A percentile compares a stretch with the other conserved stretches of the same genome.
These are phyloP conservation scores for Rosa persica DNA, from an alignment of 306 rosid species.

Conservation along the genomic window DNA sequence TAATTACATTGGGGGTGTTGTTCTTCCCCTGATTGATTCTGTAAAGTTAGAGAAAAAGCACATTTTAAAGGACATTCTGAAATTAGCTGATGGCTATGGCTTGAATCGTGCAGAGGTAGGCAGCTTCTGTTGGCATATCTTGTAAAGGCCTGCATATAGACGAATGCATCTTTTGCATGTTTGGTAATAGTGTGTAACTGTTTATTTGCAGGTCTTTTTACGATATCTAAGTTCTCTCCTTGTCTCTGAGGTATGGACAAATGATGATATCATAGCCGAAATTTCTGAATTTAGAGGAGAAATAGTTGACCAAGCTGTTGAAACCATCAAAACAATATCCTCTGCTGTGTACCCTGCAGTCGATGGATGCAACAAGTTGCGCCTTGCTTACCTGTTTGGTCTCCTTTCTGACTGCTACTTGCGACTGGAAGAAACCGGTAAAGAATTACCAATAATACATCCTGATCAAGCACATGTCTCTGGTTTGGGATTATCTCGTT, in stretches of 20 bases:
- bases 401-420: slow-evolving; percentile 80
- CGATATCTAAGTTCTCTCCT: slow-evolving; percentile 64
- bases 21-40: slow-evolving; percentile 75
- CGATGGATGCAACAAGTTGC: slow-evolving; percentile 79
- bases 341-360: slow-evolving; percentile 71
- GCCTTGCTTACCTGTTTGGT: slow-evolving; percentile 73
- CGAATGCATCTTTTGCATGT: slow-evolving; percentile 7
- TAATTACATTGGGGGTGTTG: slow-evolving; percentile 61
- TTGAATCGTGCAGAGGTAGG: slow-evolving; percentile 75
- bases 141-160: slow-evolving; percentile 13
- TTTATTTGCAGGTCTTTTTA: slow-evolving; percentile 73
- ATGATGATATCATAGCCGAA: slow-evolving; percentile 79
- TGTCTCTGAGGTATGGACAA: slow-evolving; percentile 83
- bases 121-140: slow-evolving; percentile 25
- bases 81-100: slow-evolving; percentile 72
- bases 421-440: slow-evolving; percentile 58
- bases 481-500: slow-evolving; percentile 54
- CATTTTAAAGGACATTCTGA: slow-evolving; percentile 72
- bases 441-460: slow-evolving; percentile 41
- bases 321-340: slow-evolving; percentile 68
- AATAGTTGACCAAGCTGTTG: slow-evolving; percentile 50
- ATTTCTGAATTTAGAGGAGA: slow-evolving; percentile 61
- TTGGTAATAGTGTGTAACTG: slow-evolving; percentile 21
- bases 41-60: slow-evolving; percentile 70
- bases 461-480: slow-evolving; percentile 46